These are phyloP conservation scores for Udeniomyces megalosporus DNA, from an alignment of 768 basidiomycete genomes.

Conservation along the genomic window DNA sequence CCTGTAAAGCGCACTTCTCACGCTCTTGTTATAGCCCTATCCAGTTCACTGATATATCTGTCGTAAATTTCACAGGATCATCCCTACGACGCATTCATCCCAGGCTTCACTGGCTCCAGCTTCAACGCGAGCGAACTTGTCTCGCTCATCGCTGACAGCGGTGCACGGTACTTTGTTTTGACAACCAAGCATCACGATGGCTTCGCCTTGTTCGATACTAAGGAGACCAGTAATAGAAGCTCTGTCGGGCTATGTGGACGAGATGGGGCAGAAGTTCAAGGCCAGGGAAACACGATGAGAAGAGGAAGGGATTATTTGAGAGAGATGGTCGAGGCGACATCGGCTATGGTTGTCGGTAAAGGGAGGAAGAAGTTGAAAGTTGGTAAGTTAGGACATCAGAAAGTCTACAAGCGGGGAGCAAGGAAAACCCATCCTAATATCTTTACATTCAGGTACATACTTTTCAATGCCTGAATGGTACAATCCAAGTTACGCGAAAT, in stretches of 20 bases:
- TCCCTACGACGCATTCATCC: constrained; percentile 45
- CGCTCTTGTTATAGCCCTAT: neutral
- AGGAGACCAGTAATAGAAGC: constrained; percentile 39
- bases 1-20: constrained; percentile 21
- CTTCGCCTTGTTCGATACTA: constrained; percentile 42
- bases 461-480: constrained; percentile 47
- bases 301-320: constrained; percentile 37
- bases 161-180: constrained; percentile 48
- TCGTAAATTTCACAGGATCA: constrained; percentile 29
- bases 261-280: too few species aligned
- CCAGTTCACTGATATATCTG: neutral
- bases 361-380: constrained; percentile 3
- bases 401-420: too few species aligned
- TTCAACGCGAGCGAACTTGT: constrained; percentile 45
- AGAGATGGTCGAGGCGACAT: constrained; percentile 30
- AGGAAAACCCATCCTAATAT: too few species aligned
- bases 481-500: constrained; percentile 35
- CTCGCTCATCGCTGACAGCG: constrained; percentile 39
- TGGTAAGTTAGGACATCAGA: too few species aligned
- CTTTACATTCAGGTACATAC: constrained; percentile 34
- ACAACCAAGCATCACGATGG: constrained; percentile 49
- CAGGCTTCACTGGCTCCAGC: constrained; percentile 38
- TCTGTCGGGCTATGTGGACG: too few species aligned
- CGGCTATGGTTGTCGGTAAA: neutral
- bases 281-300: constrained; percentile 37